Evolutionary conservation across 768 basidiomycete genomes (phyloP).

Genomic region (Kwoniella newhampshirensis): DNA sequence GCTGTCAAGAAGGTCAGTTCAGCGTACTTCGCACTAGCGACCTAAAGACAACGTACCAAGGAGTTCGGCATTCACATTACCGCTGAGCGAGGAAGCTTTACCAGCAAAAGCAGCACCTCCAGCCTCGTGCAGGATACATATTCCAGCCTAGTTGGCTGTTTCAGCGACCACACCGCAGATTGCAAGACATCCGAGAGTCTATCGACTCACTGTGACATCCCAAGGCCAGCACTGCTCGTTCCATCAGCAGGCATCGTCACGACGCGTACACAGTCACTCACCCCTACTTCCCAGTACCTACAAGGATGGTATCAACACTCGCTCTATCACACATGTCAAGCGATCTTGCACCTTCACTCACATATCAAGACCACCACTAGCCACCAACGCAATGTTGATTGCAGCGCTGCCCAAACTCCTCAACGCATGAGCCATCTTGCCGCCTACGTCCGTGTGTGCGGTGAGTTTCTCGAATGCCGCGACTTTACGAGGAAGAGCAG

Average conservation of each 20-base stretch:
- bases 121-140: conserved; percentile 86
- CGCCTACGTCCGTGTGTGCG: conserved; percentile 69
- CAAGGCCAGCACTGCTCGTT: conserved; percentile 66
- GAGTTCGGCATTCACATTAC: conserved; percentile 53
- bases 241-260: conserved; percentile 63
- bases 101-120: conserved; percentile 75
- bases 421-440: conserved; percentile 80
- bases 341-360: conserved; percentile 56
- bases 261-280: neutral
- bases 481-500: conserved; percentile 57
- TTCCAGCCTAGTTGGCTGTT: conserved; percentile 70
- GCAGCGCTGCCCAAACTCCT: conserved; percentile 69
- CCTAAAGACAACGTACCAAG: conserved; percentile 35
- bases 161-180: conserved; percentile 2
- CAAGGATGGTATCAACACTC: conserved; percentile 7
- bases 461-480: conserved; percentile 72
- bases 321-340: conserved; percentile 54
- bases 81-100: conserved; percentile 51
- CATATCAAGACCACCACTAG: conserved; percentile 81
- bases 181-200: too few species aligned
- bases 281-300: conserved; percentile 40
- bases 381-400: conserved; percentile 59
- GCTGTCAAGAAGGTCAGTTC: conserved; percentile 19
- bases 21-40: conserved; percentile 17
- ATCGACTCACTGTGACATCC: conserved; percentile 72